These are phyloP conservation scores for Paxillus rubicundulus DNA, from an alignment of 768 basidiomycete genomes.

Conservation along the genomic window DNA sequence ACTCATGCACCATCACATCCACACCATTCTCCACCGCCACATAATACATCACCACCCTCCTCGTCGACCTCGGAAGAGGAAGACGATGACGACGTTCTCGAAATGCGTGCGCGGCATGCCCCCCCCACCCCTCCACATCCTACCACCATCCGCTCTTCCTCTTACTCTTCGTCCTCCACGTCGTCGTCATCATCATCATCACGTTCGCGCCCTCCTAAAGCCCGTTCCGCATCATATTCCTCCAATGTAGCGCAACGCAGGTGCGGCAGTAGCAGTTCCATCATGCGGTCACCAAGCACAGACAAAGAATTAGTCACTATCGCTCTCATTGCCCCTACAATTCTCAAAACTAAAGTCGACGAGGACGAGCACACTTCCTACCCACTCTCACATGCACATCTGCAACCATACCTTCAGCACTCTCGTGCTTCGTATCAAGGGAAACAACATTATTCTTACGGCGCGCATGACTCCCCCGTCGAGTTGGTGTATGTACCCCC, in stretches of 20 bases:
- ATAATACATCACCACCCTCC: slow-evolving; percentile 25
- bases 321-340: slow-evolving; percentile 73
- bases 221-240: slow-evolving; percentile 27
- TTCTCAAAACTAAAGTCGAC: slow-evolving; percentile 74
- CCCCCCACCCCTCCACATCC: slow-evolving; percentile 23
- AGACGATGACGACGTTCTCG: slow-evolving; percentile 56
- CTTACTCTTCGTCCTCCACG: slow-evolving; percentile 34
- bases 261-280: slow-evolving; percentile 45
- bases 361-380: slow-evolving; percentile 34
- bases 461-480: slow-evolving; percentile 49
- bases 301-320: slow-evolving; percentile 64
- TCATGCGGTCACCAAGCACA: slow-evolving; percentile 29
- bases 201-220: slow-evolving; percentile 28
- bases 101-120: slow-evolving; percentile 51
- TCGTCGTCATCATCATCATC: slow-evolving; percentile 14
- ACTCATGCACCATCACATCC: slow-evolving; percentile 7
- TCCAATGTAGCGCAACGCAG: slow-evolving; percentile 7
- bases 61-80: slow-evolving; percentile 38
- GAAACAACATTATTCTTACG: slow-evolving; percentile 13
- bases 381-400: slow-evolving; percentile 10
- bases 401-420: slow-evolving; percentile 8
- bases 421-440: slow-evolving; percentile 3
- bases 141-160: slow-evolving; percentile 35
- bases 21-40: slow-evolving; percentile 22
- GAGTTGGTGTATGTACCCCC: slow-evolving; percentile 73